Evolutionary conservation across 192 early-diverging fungal genomes (phyloP), one percentile per base, ranked within the genome.

Genomic region (Coemansia erecta): DNA sequence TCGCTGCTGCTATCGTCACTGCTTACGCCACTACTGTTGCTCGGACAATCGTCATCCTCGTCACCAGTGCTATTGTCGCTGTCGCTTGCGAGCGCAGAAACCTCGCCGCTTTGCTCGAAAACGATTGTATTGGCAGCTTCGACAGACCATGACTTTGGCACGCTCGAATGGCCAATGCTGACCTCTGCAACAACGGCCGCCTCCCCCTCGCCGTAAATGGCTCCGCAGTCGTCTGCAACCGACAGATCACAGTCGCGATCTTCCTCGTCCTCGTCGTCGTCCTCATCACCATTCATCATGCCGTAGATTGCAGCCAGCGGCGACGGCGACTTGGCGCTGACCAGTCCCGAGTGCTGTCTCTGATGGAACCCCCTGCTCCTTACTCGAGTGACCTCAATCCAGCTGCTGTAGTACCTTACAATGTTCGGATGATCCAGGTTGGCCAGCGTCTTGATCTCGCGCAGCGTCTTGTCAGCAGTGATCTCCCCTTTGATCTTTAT

Each of bases 401-500:
- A 98, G 26, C 87, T 90, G 22, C 85, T 84, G 67, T 90, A 94
- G 68, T 98, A 98, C 6, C 97, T 80, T 44, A 98, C 92, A 22
- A 98, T 90, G 62, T 97, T 95, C 17, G 81, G 83, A 73, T 98
- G 95, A 46, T 89, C 81, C 42, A 98, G 61, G 14, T 88, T 66
- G 0, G 95, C 91, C 58, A 94, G 83, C 21, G 88, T 86, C 68
- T 93, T 97, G 50, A 94, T 92, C 71, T 98, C 95, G 0, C 95
- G 81, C 62, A 97, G 81, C 21, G 93, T 94, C 72, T 90, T 87
- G 41, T 85, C 80, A 39, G 80, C 85, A 1, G 83, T 82, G 13
- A 78, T 66, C 50, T 81, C 77, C 35, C 69, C 81, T n/a, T 82
- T 77, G 37, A 96, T 71, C 18, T 81, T 73, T 15, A 97, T 83